Evolutionary conservation across 1,139 yeast species (phyloP).

Genomic region (Saccharomyces pastorianus): DNA sequence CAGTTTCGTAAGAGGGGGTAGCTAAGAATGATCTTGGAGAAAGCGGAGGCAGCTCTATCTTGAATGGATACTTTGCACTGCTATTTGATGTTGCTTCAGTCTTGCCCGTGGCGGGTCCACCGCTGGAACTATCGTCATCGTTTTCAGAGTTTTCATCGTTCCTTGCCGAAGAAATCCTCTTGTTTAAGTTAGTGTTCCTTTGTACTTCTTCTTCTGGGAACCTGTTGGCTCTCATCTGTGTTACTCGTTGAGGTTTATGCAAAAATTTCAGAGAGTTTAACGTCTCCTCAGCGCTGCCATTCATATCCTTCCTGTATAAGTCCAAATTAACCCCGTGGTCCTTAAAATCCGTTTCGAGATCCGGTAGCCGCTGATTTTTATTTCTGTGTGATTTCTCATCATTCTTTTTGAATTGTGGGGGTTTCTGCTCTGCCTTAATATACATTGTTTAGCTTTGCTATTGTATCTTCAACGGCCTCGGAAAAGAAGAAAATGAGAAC

Average conservation of each 20-base stretch:
- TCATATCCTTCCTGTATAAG: background rate
- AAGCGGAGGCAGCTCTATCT: background rate
- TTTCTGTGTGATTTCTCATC: background rate
- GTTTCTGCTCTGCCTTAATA: conserved; percentile 10
- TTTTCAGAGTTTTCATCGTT: background rate
- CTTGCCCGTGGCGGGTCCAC: conserved; percentile 1
- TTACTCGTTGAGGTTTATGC: conserved; percentile 23
- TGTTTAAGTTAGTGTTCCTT: conserved; percentile 23
- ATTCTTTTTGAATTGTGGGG: background rate
- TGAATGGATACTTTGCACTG: background rate
- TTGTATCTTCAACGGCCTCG: background rate
- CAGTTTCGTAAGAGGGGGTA: background rate
- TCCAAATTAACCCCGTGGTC: background rate
- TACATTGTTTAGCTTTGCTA: conserved; percentile 6
- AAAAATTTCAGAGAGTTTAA: conserved; percentile 22
- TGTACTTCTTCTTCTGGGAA: conserved; percentile 19
- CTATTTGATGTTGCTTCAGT: conserved; percentile 24
- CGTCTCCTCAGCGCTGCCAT: background rate
- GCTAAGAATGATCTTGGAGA: background rate
- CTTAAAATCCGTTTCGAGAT: background rate
- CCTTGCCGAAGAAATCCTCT: conserved; percentile 8
- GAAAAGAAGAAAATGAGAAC: background rate
- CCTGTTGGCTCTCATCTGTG: conserved; percentile 13
- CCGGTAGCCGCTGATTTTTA: background rate
- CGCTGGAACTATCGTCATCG: conserved; percentile 3